Percentiles rank a stretch among this genome's conserved stretches.
Evolutionary conservation across 1,139 yeast species (phyloP).

Genomic region (Pichia sp.): DNA sequence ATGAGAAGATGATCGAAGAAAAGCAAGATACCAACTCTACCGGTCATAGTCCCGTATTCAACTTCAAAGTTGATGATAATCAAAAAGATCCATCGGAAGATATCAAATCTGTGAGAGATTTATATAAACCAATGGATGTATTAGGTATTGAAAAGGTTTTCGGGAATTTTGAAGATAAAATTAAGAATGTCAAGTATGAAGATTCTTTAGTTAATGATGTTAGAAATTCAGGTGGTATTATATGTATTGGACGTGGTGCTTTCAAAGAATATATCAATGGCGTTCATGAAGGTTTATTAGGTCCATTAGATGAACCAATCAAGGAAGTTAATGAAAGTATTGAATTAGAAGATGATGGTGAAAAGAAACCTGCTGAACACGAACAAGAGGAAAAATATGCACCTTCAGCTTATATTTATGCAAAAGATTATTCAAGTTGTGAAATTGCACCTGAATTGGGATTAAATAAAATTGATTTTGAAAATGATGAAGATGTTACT

Average conservation of each 20-base stretch:
- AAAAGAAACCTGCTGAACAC: slow-evolving; percentile 23
- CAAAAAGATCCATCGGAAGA: slow-evolving; percentile 9
- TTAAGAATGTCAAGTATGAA: slow-evolving; percentile 34
- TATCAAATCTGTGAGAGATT: slow-evolving; percentile 35
- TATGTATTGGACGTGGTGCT: slow-evolving; percentile 93
- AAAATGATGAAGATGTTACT: slow-evolving; percentile 18
- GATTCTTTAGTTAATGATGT: slow-evolving; percentile 39
- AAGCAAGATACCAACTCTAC: slow-evolving; percentile 6
- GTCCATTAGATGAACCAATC: slow-evolving; percentile 65
- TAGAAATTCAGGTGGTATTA: slow-evolving; percentile 67
- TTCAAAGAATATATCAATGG: slow-evolving; percentile 89
- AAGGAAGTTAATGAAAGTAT: slow-evolving; percentile 4
- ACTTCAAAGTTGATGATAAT: slow-evolving; percentile 5
- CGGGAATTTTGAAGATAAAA: slow-evolving; percentile 11
- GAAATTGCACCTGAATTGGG: slow-evolving; percentile 55
- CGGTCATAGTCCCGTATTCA: not conserved
- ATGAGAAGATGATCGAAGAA: slow-evolving; percentile 9
- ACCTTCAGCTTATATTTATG: slow-evolving; percentile 56
- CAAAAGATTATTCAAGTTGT: slow-evolving; percentile 49
- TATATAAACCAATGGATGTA: slow-evolving; percentile 40
- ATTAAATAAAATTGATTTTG: slow-evolving; percentile 23
- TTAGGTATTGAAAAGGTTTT: slow-evolving; percentile 50
- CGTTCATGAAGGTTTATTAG: slow-evolving; percentile 88
- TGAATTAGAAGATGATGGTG: slow-evolving; percentile 3
- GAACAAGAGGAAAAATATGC: slow-evolving; percentile 32